Conservation (phyloP, 257 asterid species). For the Lithospermum erythrorhizon region DNA sequence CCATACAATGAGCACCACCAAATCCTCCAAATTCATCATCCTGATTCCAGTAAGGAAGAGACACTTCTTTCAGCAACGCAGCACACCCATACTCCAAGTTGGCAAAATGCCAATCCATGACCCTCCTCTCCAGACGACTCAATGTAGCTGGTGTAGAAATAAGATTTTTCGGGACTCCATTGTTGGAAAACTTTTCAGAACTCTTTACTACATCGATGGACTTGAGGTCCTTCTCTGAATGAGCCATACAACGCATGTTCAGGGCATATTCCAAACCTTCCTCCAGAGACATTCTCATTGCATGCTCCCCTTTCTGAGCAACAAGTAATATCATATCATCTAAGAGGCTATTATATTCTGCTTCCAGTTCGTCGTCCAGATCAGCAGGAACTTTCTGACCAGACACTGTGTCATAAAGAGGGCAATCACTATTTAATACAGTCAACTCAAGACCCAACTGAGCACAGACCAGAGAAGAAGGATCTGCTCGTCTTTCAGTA, state of each 20-base stretch:
- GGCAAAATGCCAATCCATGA: constrained; percentile 99
- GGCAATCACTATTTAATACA: constrained; percentile 91
- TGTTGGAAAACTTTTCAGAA: constrained; percentile 19
- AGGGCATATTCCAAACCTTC: constrained; percentile 90
- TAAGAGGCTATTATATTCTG: constrained; percentile 79
- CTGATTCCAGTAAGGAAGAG: constrained; percentile 97
- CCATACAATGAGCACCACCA: constrained; percentile 99
- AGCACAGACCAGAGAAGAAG: constrained; percentile 87
- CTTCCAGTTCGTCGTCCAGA: constrained; percentile 84
- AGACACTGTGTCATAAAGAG: constrained; percentile 78
- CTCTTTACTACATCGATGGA: constrained; percentile 20
- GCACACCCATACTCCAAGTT: constrained; percentile 98
- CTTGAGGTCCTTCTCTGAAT: constrained; percentile 19
- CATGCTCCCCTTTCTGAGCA: constrained; percentile 83
- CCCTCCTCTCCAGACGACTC: constrained; percentile 95
- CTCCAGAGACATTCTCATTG: constrained; percentile 83
- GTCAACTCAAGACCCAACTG: constrained; percentile 95
- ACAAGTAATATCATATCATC: constrained; percentile 90
- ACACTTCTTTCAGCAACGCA: constrained; percentile 81
- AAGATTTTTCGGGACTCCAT: constrained; percentile 22
- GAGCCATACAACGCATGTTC: constrained; percentile 39
- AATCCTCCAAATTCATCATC: constrained; percentile 96
- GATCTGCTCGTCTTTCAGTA: constrained; percentile 97
- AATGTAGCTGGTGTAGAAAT: constrained; percentile 30
- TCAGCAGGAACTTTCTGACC: constrained; percentile 80